A percentile compares a stretch with the other conserved stretches of the same genome.
These are phyloP conservation scores for Hymenochaete sp. DNA, from an alignment of 1,284 basidiomycete species.

Conservation along the genomic window DNA sequence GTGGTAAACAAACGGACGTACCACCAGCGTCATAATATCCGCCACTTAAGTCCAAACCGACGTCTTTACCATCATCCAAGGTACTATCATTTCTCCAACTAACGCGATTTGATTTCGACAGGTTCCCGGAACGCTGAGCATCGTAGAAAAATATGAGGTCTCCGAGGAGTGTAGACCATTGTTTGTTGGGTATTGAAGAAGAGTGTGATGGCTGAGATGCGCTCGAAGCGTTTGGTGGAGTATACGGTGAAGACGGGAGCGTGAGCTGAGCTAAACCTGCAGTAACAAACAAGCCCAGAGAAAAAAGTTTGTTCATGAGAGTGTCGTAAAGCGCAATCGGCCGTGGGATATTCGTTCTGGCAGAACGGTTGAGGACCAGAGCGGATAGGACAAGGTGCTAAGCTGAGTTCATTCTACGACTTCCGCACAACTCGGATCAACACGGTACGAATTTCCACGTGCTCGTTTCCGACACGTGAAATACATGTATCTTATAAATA, in stretches of 20 bases:
- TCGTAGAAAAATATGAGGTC: constrained; percentile 86
- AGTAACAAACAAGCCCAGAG: background rate
- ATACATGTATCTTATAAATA: background rate
- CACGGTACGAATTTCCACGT: too few relatives aligned
- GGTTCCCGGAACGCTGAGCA: constrained; percentile 74
- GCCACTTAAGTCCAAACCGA: constrained; percentile 67
- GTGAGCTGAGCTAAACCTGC: constrained; percentile 38
- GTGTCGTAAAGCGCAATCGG: too few relatives aligned
- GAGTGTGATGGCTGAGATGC: constrained; percentile 44
- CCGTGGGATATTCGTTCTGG: too few relatives aligned
- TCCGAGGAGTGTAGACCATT: constrained; percentile 77
- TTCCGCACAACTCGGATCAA: too few relatives aligned
- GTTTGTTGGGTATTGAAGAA: constrained; percentile 48
- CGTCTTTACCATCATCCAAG: constrained; percentile 69
- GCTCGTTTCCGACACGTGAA: too few relatives aligned
- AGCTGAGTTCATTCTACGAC: too few relatives aligned
- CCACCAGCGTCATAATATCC: constrained; percentile 91
- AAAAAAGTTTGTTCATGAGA: background rate
- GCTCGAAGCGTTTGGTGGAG: constrained; percentile 53
- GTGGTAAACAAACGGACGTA: constrained; percentile 25
- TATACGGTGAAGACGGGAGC: constrained; percentile 52
- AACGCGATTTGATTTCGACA: constrained; percentile 67
- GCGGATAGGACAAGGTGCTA: too few relatives aligned
- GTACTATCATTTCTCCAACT: constrained; percentile 81
- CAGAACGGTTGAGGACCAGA: too few relatives aligned